Evolutionary conservation across 257 asterid genomes (phyloP).

Genomic region (Solanum bulbocastanum): DNA sequence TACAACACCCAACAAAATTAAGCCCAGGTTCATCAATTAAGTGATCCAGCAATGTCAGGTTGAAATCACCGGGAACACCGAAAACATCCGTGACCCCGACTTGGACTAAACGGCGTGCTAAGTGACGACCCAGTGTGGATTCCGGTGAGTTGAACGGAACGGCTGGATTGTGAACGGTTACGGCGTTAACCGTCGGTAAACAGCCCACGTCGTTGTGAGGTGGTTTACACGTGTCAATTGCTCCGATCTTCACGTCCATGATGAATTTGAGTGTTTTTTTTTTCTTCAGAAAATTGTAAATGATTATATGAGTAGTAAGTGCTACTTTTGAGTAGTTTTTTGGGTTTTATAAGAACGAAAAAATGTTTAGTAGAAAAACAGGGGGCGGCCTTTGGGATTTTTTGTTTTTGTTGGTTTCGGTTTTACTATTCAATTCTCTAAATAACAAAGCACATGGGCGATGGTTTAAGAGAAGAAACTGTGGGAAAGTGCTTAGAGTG

Average conservation of each 20-base stretch:
- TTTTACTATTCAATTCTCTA: not conserved
- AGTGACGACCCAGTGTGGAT: slow-evolving; percentile 17
- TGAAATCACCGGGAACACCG: slow-evolving; percentile 17
- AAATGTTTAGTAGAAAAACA: not conserved
- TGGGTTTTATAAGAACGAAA: not conserved
- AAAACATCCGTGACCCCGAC: slow-evolving; percentile 11
- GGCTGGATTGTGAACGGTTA: not conserved
- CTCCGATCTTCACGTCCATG: not conserved
- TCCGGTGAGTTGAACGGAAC: not conserved
- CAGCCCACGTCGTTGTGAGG: not conserved
- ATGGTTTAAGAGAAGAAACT: not conserved
- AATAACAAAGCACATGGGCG: too few species aligned
- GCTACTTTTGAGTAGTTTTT: not conserved
- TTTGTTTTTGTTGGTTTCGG: not conserved
- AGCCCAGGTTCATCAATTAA: slow-evolving; percentile 78
- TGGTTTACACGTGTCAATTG: not conserved
- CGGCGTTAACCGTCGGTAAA: not conserved
- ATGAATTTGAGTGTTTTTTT: not conserved
- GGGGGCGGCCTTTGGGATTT: not conserved
- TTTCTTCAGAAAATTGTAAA: not conserved
- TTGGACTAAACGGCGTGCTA: slow-evolving; percentile 16
- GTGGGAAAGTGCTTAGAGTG: not conserved
- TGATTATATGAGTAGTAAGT: not conserved
- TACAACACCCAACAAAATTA: slow-evolving; percentile 69
- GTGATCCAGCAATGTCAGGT: slow-evolving; percentile 29